These are phyloP conservation scores for Alternaria sp. DNA, from an alignment of 2,329 filamentous ascomycete genomes.

Conservation along the genomic window DNA sequence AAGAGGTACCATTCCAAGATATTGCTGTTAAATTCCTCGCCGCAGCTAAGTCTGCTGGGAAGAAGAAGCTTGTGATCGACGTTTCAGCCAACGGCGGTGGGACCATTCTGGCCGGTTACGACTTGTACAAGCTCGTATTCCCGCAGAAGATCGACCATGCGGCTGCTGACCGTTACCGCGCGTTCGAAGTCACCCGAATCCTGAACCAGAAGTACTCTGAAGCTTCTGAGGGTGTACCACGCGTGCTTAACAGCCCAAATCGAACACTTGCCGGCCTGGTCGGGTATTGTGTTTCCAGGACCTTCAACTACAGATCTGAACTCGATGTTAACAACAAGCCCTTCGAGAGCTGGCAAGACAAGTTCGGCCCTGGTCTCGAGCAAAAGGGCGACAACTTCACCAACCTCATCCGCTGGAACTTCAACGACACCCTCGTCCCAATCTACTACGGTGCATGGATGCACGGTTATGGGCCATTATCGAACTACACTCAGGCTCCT, in stretches of 20 bases:
- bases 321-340: conserved; percentile 60
- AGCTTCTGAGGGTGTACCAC: conserved; percentile 42
- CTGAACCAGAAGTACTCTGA: conserved; percentile 55
- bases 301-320: conserved; percentile 60
- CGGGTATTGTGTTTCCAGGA: conserved; percentile 52
- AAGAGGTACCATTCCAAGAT: too few relatives aligned
- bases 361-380: conserved; percentile 54
- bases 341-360: conserved; percentile 58
- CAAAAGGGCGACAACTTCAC: conserved; percentile 64
- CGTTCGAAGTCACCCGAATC: conserved; percentile 58
- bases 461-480: conserved; percentile 45
- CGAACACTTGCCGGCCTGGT: conserved; percentile 48
- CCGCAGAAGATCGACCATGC: conserved; percentile 59
- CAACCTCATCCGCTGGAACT: conserved; percentile 63
- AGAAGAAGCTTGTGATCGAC: conserved; percentile 69
- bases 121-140: conserved; percentile 67
- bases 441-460: conserved; percentile 48
- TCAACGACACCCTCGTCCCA: conserved; percentile 52
- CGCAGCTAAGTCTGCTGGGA: conserved; percentile 59
- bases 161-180: conserved; percentile 61
- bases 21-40: conserved; percentile 55
- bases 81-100: conserved; percentile 67
- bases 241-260: conserved; percentile 44
- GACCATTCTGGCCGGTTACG: conserved; percentile 66
- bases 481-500: conserved; percentile 55